These are phyloP conservation scores for Quercus phellos DNA, from an alignment of 331 rosid genomes.

Conservation along the genomic window DNA sequence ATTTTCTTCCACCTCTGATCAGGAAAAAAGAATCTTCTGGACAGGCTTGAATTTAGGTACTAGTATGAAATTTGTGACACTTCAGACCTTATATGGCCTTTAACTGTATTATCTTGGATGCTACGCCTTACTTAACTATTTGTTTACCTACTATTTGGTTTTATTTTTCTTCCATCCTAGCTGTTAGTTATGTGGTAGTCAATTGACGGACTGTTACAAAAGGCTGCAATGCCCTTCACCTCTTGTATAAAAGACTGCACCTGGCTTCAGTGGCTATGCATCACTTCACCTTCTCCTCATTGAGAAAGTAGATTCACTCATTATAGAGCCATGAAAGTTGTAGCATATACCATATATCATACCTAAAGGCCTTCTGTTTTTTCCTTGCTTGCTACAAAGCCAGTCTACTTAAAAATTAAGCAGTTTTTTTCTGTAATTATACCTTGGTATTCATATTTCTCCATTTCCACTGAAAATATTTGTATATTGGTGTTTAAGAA, in stretches of 20 bases:
- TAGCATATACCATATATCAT: not conserved
- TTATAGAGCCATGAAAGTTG: constrained; percentile 1
- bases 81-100: not conserved
- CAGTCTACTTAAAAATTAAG: not conserved
- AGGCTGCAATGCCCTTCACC: not conserved
- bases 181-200: too few relatives aligned
- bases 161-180: too few relatives aligned
- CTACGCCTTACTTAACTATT: not conserved
- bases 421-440: not conserved
- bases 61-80: not conserved
- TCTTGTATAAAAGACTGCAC: not conserved
- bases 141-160: too few relatives aligned
- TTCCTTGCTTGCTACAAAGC: not conserved
- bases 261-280: not conserved
- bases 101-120: not conserved
- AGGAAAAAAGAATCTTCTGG: not conserved
- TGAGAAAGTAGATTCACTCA: constrained; percentile 9
- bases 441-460: not conserved
- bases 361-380: not conserved
- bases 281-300: not conserved
- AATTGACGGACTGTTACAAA: not conserved
- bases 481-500: too few relatives aligned
- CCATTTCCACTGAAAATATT: not conserved
- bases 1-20: constrained; percentile 1
- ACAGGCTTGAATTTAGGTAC: not conserved